phyloP scores from a whole-genome alignment of 2,329 filamentous ascomycete species.

The Microdochium nivale region DNA sequence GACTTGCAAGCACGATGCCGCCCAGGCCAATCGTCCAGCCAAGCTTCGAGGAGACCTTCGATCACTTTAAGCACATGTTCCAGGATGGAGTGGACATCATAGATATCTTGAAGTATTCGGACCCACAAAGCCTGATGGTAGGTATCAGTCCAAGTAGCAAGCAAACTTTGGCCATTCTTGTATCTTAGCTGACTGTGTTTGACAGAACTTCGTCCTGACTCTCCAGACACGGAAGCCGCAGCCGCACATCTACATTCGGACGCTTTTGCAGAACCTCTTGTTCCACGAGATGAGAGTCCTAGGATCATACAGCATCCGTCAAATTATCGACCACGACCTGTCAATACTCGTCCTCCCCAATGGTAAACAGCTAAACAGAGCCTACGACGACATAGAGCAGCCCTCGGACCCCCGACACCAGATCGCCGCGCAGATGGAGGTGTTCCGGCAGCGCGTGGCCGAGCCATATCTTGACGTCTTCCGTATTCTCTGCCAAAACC shows the following conservation, averaged over 20 bases:
- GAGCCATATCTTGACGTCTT: conserved; percentile 77
- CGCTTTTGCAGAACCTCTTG: conserved; percentile 67
- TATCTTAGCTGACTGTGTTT: conserved; percentile 10
- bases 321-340: conserved; percentile 78
- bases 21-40: conserved; percentile 81
- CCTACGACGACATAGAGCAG: conserved; percentile 69
- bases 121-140: conserved; percentile 64
- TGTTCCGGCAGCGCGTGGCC: conserved; percentile 50
- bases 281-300: conserved; percentile 65
- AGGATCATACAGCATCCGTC: conserved; percentile 58
- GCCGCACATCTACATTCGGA: conserved; percentile 75
- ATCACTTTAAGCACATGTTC: conserved; percentile 61
- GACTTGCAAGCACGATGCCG: conserved; percentile 85
- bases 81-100: conserved; percentile 63
- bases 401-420: conserved; percentile 65
- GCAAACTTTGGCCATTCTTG: conserved; percentile 7
- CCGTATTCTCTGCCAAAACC: conserved; percentile 79
- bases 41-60: conserved; percentile 61
- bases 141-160: conserved; percentile 10
- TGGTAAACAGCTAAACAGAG: conserved; percentile 60
- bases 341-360: conserved; percentile 65
- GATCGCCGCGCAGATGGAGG: conserved; percentile 66
- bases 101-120: conserved; percentile 57
- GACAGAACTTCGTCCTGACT: conserved; percentile 62
- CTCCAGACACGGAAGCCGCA: conserved; percentile 76